phyloP scores from a whole-genome alignment of 1,284 basidiomycete genomes.

The Ceratobasidium sp. region DNA sequence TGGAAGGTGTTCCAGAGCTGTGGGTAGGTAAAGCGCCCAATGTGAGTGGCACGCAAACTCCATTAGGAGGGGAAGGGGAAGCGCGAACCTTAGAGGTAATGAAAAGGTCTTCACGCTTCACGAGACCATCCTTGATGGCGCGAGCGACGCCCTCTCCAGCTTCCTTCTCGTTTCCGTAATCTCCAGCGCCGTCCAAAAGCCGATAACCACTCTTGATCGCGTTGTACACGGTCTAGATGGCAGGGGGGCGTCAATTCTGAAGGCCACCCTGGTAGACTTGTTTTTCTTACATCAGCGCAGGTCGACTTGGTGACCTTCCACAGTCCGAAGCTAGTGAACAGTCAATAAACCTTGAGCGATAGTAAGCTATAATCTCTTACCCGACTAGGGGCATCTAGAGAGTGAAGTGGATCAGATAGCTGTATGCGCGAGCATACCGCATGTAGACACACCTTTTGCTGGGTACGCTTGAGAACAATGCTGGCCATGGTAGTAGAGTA shows the following conservation, averaged over 20 bases:
- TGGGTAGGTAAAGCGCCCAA: background rate
- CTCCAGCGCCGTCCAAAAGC: slow-evolving; percentile 60
- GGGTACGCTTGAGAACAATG: slow-evolving; percentile 70
- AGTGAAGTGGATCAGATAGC: slow-evolving; percentile 45
- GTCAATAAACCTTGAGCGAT: slow-evolving; percentile 31
- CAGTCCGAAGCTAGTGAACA: slow-evolving; percentile 70
- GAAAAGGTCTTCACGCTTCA: slow-evolving; percentile 61
- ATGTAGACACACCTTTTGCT: slow-evolving; percentile 64
- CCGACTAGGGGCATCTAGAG: slow-evolving; percentile 72
- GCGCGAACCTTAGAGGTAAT: slow-evolving; percentile 50
- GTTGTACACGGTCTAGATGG: slow-evolving; percentile 57
- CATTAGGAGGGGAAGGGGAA: background rate
- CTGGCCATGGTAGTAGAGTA: slow-evolving; percentile 59
- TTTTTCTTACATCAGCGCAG: slow-evolving; percentile 69
- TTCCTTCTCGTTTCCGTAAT: slow-evolving; percentile 60
- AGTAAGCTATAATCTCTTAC: slow-evolving; percentile 57
- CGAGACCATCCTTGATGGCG: slow-evolving; percentile 60
- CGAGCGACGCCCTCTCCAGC: slow-evolving; percentile 59
- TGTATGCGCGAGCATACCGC: slow-evolving; percentile 36
- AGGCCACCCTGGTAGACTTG: background rate
- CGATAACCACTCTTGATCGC: slow-evolving; percentile 62
- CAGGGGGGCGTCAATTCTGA: slow-evolving; percentile 39
- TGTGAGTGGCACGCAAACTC: background rate
- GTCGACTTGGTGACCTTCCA: slow-evolving; percentile 75
- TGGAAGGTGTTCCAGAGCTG: slow-evolving; percentile 89